A percentile compares a stretch with the other conserved stretches of the same genome.
Evolutionary conservation across 306 rosid species (phyloP).

Genomic region (Vicia faba): DNA sequence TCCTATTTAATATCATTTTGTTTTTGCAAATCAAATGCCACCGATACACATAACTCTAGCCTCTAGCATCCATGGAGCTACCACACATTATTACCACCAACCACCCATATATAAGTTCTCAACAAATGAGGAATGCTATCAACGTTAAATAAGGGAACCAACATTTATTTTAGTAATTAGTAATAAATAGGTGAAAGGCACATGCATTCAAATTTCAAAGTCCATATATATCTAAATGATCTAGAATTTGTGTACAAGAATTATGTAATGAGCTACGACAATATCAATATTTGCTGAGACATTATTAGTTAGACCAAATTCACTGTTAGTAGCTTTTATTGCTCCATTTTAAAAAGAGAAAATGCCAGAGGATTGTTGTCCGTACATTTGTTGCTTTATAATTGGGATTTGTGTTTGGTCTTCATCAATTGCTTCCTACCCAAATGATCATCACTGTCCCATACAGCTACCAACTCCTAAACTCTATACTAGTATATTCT

Average conservation of each 20-base stretch:
- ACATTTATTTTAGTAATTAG: neutral
- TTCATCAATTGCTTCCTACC: constrained; percentile 19
- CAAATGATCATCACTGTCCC: neutral
- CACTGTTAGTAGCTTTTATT: neutral
- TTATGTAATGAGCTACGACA: neutral
- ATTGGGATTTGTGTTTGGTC: constrained; percentile 1
- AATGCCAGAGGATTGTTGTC: constrained; percentile 9
- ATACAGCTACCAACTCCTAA: neutral
- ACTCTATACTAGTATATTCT: neutral
- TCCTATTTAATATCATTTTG: too few relatives aligned
- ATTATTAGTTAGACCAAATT: constrained; percentile 2
- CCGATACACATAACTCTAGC: neutral
- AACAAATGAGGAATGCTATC: neutral
- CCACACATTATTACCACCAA: neutral
- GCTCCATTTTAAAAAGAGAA: neutral
- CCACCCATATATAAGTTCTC: neutral
- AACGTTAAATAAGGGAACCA: neutral
- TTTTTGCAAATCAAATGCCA: neutral
- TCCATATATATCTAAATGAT: neutral
- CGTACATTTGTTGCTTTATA: neutral
- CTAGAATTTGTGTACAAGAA: neutral
- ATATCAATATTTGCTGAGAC: constrained; percentile 2
- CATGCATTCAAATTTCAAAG: constrained; percentile 1
- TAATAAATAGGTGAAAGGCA: neutral
- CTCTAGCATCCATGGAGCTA: neutral